Evolutionary conservation across 768 basidiomycete species (phyloP), one percentile per base, ranked within the genome.

Genomic region (Boletus vinaceobasis): DNA sequence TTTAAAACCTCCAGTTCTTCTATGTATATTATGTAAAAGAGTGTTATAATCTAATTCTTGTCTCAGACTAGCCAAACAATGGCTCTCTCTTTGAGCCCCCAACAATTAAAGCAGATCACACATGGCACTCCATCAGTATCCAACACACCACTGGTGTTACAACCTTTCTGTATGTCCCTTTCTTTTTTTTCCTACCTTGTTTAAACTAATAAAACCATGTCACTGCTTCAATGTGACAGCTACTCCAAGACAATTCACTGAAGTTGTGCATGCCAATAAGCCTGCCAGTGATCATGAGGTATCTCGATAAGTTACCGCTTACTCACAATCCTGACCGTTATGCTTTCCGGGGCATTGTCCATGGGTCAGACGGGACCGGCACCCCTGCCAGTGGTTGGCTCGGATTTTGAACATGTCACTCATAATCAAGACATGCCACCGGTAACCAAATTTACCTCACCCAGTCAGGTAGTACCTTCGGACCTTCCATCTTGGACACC

Each of bases 401-500:
- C 65, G 23, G 27, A 43, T n/a, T n/a, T 15, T 27, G 53, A 23
- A 21, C 37, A 64, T 45, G 29, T 21, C 19, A 47, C 4, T 31
- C 44, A 19, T 52, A 23, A 43, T 23, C 32, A 32, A 29, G 36
- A 38, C 35, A 23, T 32, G 23, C 23, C 23, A 23, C n/a, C n/a
- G n/a, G 23, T 23, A 23, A 32, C 40, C 31, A 37, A 37, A 6
- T 15, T 31, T 45, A 7, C 23, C 42, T 13, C 45, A 33, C 23
- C 53, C 19, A 55, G 33, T 43, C 55, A 26, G 13, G n/a, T 3
- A 29, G 11, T 8, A 42, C 10, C 17, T 58, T 23, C 23, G 23
- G 66, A 68, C 37, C 57, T 66, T 43, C 66, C 65, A 36, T 51
- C 66, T 5, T 67, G 65, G 65, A 67, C 65, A 19, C 53, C 62